phyloP scores from a whole-genome alignment of 306 rosid species.

The Astragalus membranaceus region DNA sequence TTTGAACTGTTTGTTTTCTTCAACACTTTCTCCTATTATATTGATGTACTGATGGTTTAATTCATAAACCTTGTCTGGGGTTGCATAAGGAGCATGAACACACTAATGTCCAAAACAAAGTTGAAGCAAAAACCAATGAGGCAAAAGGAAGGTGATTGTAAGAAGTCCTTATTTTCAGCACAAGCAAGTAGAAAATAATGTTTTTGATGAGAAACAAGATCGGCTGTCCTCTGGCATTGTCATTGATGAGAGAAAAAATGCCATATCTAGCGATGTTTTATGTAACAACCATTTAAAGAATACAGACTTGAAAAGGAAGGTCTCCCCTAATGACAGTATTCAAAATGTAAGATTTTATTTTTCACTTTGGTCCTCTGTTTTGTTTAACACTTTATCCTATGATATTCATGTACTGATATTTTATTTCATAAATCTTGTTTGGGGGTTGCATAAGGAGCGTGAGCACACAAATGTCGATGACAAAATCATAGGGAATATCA shows the following conservation, averaged over 20 bases:
- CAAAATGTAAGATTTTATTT: constrained; percentile 44
- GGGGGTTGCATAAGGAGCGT: constrained; percentile 40
- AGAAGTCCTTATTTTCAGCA: constrained; percentile 69
- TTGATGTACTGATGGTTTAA: constrained; percentile 18
- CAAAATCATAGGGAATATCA: constrained; percentile 34
- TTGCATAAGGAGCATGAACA: constrained; percentile 44
- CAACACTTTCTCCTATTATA: neutral
- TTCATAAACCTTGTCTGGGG: constrained; percentile 72
- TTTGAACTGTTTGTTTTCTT: neutral
- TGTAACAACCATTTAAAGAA: constrained; percentile 25
- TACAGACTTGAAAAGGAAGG: constrained; percentile 51
- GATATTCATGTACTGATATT: neutral
- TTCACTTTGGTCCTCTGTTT: neutral
- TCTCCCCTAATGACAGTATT: constrained; percentile 32
- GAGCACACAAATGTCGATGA: constrained; percentile 30
- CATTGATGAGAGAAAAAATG: constrained; percentile 18
- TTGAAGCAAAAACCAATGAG: constrained; percentile 41
- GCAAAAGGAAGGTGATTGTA: constrained; percentile 47
- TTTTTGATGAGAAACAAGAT: constrained; percentile 30
- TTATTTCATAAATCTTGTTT: constrained; percentile 75
- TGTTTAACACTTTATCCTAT: neutral
- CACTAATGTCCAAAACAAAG: constrained; percentile 21
- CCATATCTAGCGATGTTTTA: constrained; percentile 26
- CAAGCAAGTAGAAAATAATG: constrained; percentile 36
- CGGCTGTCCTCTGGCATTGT: constrained; percentile 12